These are phyloP conservation scores for Penicillium paradoxum DNA, from an alignment of 495 filamentous ascomycete genomes.

Conservation along the genomic window DNA sequence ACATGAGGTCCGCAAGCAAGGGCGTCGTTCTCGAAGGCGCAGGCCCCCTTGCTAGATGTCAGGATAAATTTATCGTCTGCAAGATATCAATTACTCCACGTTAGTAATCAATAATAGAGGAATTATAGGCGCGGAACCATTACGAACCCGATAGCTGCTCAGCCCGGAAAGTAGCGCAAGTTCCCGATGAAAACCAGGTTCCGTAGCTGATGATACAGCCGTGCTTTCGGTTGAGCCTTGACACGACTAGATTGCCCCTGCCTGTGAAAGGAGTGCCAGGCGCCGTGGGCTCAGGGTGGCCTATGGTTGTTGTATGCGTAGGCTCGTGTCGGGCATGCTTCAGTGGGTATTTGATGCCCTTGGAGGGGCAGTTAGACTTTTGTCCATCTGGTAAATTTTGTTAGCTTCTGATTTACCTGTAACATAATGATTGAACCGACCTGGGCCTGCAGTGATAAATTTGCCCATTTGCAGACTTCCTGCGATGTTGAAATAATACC, in stretches of 20 bases:
- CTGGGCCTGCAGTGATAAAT: constrained; percentile 62
- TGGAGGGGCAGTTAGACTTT: constrained; percentile 56
- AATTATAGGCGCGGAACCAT: not conserved
- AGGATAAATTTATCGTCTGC: constrained; percentile 54
- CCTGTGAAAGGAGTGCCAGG: constrained; percentile 49
- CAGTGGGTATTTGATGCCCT: constrained; percentile 63
- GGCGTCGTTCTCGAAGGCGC: constrained; percentile 42
- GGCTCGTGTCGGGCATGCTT: constrained; percentile 44
- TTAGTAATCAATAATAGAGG: not conserved
- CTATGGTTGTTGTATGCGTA: constrained; percentile 31
- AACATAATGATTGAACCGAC: constrained; percentile 34
- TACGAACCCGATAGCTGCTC: constrained; percentile 41
- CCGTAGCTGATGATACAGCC: constrained; percentile 69
- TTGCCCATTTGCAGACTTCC: constrained; percentile 71
- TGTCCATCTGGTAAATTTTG: constrained; percentile 44
- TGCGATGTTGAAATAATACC: constrained; percentile 79
- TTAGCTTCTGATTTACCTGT: not conserved
- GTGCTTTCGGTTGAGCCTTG: constrained; percentile 43
- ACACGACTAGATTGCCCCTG: constrained; percentile 56
- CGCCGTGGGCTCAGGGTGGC: constrained; percentile 32
- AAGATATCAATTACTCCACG: constrained; percentile 4
- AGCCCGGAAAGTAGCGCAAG: constrained; percentile 64
- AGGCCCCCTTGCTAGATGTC: constrained; percentile 55
- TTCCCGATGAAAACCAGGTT: constrained; percentile 63
- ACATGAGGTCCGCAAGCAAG: constrained; percentile 50